Evolutionary conservation across 2,329 filamentous ascomycete genomes (phyloP).

Genomic region (Penicillium sp.): DNA sequence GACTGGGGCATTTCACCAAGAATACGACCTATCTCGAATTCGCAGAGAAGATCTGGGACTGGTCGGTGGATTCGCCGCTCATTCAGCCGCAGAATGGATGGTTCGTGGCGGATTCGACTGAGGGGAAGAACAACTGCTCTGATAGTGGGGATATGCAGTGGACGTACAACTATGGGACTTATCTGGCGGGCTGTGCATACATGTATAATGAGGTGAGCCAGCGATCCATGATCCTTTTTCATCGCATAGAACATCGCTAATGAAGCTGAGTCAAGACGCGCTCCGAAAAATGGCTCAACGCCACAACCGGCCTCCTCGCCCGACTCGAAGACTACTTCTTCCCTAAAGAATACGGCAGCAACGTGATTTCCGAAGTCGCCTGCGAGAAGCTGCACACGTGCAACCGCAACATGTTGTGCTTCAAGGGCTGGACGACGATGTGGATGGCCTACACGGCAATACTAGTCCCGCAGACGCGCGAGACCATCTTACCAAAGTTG

Average conservation of each 20-base stretch:
- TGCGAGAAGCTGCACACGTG: conserved; percentile 67
- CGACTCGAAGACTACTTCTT: conserved; percentile 54
- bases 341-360: conserved; percentile 46
- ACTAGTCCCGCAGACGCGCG: conserved; percentile 61
- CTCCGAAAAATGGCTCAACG: conserved; percentile 57
- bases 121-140: conserved; percentile 42
- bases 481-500: conserved; percentile 61
- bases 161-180: conserved; percentile 60
- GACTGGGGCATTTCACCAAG: conserved; percentile 76
- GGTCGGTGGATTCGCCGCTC: conserved; percentile 54
- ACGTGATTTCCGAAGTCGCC: conserved; percentile 66
- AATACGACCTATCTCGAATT: conserved; percentile 77
- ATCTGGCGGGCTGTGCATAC: conserved; percentile 56
- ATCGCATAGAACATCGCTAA: not conserved
- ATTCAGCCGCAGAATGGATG: conserved; percentile 48
- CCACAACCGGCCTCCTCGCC: conserved; percentile 60
- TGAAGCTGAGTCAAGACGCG: conserved; percentile 29
- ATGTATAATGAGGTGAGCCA: conserved; percentile 55
- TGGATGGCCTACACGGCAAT: conserved; percentile 66
- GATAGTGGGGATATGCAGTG: conserved; percentile 57
- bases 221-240: not conserved
- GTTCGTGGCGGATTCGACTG: conserved; percentile 20
- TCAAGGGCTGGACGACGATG: conserved; percentile 68
- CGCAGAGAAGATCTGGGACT: conserved; percentile 68
- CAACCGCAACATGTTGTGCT: conserved; percentile 71